Base-by-base conservation (phyloP, 2,329 filamentous ascomycete species). In the Immersiporthe knoxdaviesiana region DNA sequence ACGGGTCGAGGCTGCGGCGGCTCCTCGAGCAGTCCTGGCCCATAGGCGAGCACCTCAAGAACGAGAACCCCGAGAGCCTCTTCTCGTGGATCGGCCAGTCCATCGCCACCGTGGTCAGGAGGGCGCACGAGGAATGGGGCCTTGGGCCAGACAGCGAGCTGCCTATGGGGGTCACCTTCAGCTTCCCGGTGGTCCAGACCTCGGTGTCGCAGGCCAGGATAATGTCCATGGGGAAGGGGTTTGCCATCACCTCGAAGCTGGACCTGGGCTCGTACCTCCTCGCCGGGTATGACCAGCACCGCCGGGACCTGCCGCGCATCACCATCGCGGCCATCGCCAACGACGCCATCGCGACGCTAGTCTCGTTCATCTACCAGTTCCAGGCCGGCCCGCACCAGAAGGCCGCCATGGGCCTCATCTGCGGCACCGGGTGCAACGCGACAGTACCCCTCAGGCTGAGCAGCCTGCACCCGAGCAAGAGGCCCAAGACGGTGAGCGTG, bases 81-180 rank as follows among this genome's bases (percentile, higher is more conserved):
- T 96, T 96, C 77, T 80, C 85, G n/a, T 96, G 92, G 92, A 92
- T 96, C 73, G 92, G 92, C 35, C 83, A 87, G 74, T 92, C 90
- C 75, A 92, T 96, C 73, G 91, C 91, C 18, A 84, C 91, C 70
- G 91, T 94, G 3, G 89, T 95, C 21, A 81, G 81, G 41, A 85
- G 89, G 71, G 88, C 86, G 10, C 83, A 84, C 70, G 74, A 81
- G 5, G 74, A 76, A 18, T 80, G 84, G 69, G 74, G 77, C 47
- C 78, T 88, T 58, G 75, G 79, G 52, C 78, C 72, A 61, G 78
- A 81, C 70, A 78, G 81, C 37, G 81, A 84, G 65, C 78, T 92
- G n/a, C 83, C 87, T 7, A 82, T 92, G 73, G 90, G 90, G 16
- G 88, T 92, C 41, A 90, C 90, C 1, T 92, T 92, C 76, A 90